These are phyloP conservation scores for Knoxia roxburghii DNA, from an alignment of 257 asterid genomes.

Conservation along the genomic window DNA sequence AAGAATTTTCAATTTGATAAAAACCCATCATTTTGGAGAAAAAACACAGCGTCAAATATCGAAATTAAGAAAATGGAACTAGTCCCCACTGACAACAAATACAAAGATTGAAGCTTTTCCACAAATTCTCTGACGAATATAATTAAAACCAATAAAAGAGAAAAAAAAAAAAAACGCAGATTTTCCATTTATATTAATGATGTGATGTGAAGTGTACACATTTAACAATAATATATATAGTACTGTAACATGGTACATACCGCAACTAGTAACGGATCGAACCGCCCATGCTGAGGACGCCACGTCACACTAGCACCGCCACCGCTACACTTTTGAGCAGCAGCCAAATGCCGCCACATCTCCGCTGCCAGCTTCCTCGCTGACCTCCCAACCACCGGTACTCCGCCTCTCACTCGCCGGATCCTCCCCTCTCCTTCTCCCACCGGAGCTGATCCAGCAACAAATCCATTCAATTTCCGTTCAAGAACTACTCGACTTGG, in stretches of 20 bases:
- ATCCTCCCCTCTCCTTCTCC: constrained; percentile 10
- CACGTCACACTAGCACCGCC: constrained; percentile 18
- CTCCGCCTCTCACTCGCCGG: constrained; percentile 15
- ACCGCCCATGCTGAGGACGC: constrained; percentile 10
- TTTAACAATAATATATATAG: too few relatives aligned
- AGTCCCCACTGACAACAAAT: background rate
- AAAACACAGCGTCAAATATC: too few relatives aligned
- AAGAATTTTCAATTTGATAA: background rate
- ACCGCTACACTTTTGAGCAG: constrained; percentile 1
- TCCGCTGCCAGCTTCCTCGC: constrained; percentile 59
- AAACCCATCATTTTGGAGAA: too few relatives aligned
- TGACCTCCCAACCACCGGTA: constrained; percentile 23
- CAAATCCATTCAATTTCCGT: constrained; percentile 19
- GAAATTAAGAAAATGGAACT: background rate
- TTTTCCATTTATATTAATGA: too few relatives aligned
- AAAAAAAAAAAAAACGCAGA: background rate
- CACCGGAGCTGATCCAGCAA: constrained; percentile 1
- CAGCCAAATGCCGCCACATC: constrained; percentile 51
- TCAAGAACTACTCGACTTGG: constrained; percentile 17
- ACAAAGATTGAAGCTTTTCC: background rate
- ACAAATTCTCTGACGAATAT: background rate
- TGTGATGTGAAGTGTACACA: too few relatives aligned
- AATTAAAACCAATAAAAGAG: background rate
- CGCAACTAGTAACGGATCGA: constrained; percentile 30
- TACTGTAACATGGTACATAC: constrained; percentile 10